Evolutionary conservation across 1,139 yeast genomes (phyloP).

Genomic region (Kluyveromyces sp.): DNA sequence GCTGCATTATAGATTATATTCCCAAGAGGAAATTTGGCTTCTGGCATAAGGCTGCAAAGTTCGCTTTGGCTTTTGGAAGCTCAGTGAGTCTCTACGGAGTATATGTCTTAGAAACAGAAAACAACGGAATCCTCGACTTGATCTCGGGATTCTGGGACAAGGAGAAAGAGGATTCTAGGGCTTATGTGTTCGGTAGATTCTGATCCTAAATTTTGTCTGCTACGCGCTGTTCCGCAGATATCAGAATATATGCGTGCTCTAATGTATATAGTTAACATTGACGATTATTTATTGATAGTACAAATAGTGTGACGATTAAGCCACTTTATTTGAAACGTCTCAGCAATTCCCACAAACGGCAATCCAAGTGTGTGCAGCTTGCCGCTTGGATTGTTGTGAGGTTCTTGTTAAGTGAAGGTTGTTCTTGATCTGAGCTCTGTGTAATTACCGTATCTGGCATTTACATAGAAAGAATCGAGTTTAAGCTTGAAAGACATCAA

Average conservation of each 20-base stretch:
- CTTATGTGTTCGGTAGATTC: slow-evolving; percentile 24
- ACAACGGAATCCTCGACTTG: slow-evolving; percentile 52
- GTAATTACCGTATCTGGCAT: slow-evolving; percentile 7
- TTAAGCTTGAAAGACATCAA: not conserved
- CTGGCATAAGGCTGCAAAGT: slow-evolving; percentile 59
- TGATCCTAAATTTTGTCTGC: slow-evolving; percentile 6
- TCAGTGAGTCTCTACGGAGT: slow-evolving; percentile 71
- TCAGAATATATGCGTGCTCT: too few relatives aligned
- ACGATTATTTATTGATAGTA: not conserved
- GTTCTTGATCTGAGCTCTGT: not conserved
- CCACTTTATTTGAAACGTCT: not conserved
- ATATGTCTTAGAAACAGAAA: slow-evolving; percentile 68
- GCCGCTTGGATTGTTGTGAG: not conserved
- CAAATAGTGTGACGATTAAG: not conserved
- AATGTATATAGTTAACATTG: not conserved
- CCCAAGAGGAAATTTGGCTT: slow-evolving; percentile 77
- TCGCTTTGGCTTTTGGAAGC: slow-evolving; percentile 63
- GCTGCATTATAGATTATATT: slow-evolving; percentile 85
- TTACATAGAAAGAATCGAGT: not conserved
- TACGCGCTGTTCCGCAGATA: too few relatives aligned
- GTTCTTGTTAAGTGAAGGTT: not conserved
- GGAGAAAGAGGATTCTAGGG: slow-evolving; percentile 20
- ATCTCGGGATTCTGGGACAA: slow-evolving; percentile 40
- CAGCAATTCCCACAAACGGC: not conserved
- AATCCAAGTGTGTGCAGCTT: not conserved